These are phyloP conservation scores for Neofusicoccum sp. DNA, from an alignment of 2,329 filamentous ascomycete species.

Conservation along the genomic window DNA sequence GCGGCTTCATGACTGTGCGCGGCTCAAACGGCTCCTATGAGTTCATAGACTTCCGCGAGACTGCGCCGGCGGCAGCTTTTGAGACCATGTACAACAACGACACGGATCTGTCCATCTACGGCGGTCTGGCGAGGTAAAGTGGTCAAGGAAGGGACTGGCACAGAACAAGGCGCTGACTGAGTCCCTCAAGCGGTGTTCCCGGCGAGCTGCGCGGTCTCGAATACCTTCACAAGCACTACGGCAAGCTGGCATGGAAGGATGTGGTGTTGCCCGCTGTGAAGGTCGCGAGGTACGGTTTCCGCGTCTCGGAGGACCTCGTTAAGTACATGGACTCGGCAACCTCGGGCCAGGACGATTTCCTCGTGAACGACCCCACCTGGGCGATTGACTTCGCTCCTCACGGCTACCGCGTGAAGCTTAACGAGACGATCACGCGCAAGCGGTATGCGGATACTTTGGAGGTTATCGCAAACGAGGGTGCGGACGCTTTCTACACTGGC, in stretches of 20 bases:
- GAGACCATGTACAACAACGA: slow-evolving; percentile 85
- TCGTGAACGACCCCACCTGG: slow-evolving; percentile 76
- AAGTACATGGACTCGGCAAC: slow-evolving; percentile 67
- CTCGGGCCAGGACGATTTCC: slow-evolving; percentile 61
- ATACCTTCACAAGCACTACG: slow-evolving; percentile 74
- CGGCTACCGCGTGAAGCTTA: slow-evolving; percentile 70
- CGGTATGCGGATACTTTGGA: slow-evolving; percentile 81
- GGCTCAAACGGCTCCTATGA: slow-evolving; percentile 75
- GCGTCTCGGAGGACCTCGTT: slow-evolving; percentile 72
- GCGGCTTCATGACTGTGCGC: slow-evolving; percentile 85
- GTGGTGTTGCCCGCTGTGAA: slow-evolving; percentile 75
- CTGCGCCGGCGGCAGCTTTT: slow-evolving; percentile 77
- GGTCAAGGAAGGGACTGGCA: background rate
- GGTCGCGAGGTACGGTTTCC: slow-evolving; percentile 63
- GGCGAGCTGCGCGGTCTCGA: slow-evolving; percentile 79
- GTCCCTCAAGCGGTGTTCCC: slow-evolving; percentile 60
- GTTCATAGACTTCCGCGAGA: slow-evolving; percentile 86
- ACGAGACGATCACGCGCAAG: slow-evolving; percentile 77
- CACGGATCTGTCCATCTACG: slow-evolving; percentile 65
- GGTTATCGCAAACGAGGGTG: slow-evolving; percentile 71
- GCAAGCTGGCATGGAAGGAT: slow-evolving; percentile 56
- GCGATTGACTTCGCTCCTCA: slow-evolving; percentile 87
- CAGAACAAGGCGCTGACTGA: background rate
- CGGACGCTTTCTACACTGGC: slow-evolving; percentile 74
- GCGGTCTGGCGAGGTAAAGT: slow-evolving; percentile 62